Evolutionary conservation across 352 stramenopile genomes (phyloP).

Genomic region (Blastocystis sp.): DNA sequence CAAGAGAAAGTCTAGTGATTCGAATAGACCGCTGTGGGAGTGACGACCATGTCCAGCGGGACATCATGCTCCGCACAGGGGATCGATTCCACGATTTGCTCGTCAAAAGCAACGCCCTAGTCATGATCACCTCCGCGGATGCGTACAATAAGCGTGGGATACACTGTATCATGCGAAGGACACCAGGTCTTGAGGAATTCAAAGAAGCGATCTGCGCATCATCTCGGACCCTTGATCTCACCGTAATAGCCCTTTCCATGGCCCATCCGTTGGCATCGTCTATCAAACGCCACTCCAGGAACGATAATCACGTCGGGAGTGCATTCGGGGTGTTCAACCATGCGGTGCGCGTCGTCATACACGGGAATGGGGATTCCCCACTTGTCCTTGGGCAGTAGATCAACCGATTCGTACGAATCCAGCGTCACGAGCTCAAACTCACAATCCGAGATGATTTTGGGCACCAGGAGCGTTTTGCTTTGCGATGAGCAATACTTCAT

Average conservation of each 20-base stretch:
- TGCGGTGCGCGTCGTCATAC: conserved; percentile 15
- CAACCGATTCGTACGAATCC: conserved; percentile 13
- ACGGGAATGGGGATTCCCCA: conserved; percentile 67
- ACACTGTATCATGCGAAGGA: not conserved
- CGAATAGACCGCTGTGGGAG: not conserved
- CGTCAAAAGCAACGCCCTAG: conserved; percentile 66
- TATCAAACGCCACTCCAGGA: conserved; percentile 69
- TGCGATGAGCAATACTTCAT: conserved; percentile 39
- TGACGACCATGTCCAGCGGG: conserved; percentile 49
- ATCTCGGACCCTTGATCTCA: not conserved
- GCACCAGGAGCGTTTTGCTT: conserved; percentile 12
- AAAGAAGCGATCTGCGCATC: conserved; percentile 45
- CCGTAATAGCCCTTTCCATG: conserved; percentile 70
- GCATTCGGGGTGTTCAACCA: conserved; percentile 60
- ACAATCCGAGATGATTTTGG: conserved; percentile 49
- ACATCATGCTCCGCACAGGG: conserved; percentile 34
- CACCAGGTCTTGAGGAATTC: conserved; percentile 58
- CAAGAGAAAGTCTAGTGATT: conserved; percentile 38
- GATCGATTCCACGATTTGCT: conserved; percentile 58
- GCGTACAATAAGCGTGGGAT: conserved; percentile 58
- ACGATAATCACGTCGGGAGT: conserved; percentile 68
- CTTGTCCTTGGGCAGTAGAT: conserved; percentile 55
- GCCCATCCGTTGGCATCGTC: conserved; percentile 43
- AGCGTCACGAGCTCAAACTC: conserved; percentile 52
- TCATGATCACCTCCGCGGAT: not conserved